phyloP scores from a whole-genome alignment of 2,329 filamentous ascomycete genomes.

The Blastomyces silverae region DNA sequence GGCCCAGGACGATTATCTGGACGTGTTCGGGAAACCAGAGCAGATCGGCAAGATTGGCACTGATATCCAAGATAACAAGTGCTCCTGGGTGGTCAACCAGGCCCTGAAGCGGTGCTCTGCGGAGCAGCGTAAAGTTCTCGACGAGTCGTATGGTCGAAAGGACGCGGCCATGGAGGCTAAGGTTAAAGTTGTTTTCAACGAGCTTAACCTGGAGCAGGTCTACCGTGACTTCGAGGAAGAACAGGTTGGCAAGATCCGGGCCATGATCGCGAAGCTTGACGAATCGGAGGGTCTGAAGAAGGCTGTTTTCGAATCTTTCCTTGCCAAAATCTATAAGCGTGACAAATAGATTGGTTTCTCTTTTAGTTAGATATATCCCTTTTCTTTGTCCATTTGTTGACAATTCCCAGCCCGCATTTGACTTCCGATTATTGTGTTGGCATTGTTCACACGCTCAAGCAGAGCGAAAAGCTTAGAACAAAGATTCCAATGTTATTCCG shows the following conservation, averaged over 20 bases:
- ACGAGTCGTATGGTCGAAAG: conserved; percentile 92
- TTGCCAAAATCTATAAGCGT: conserved; percentile 96
- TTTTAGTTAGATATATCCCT: background rate
- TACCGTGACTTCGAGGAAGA: conserved; percentile 90
- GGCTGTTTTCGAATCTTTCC: conserved; percentile 79
- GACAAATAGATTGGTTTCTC: conserved; percentile 62
- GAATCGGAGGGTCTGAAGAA: conserved; percentile 86
- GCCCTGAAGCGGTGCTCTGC: conserved; percentile 72
- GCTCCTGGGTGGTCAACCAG: conserved; percentile 96
- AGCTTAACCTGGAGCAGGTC: conserved; percentile 72
- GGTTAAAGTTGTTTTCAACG: conserved; percentile 83
- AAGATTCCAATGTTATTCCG: background rate
- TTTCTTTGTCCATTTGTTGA: background rate
- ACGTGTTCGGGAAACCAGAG: conserved; percentile 90
- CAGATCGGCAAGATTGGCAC: conserved; percentile 98
- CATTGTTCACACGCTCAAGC: background rate
- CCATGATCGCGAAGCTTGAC: conserved; percentile 71
- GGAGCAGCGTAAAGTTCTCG: conserved; percentile 79
- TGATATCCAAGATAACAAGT: conserved; percentile 99
- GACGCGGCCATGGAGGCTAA: conserved; percentile 72
- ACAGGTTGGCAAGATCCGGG: conserved; percentile 67
- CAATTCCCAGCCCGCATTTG: background rate
- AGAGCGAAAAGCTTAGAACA: background rate
- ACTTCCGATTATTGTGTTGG: conserved; percentile 4
- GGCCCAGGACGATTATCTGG: conserved; percentile 96